These are phyloP conservation scores for Ziziphus jujuba DNA, from an alignment of 306 rosid genomes.

Conservation along the genomic window DNA sequence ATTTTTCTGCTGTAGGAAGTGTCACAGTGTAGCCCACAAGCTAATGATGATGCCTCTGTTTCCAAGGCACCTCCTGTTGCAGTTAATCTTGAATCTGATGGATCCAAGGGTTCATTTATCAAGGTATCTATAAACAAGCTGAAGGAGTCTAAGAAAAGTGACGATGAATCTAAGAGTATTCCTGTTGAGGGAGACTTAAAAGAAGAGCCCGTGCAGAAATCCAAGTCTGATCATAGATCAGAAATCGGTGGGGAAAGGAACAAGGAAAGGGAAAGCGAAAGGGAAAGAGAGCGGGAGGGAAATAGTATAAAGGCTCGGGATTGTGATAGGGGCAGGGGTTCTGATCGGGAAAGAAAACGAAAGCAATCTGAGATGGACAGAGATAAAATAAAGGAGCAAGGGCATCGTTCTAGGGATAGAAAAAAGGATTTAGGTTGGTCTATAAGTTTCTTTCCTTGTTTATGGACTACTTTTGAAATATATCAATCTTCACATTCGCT, in stretches of 20 bases:
- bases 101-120: conserved; percentile 45
- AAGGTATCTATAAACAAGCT: conserved; percentile 57
- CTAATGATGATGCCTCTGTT: conserved; percentile 35
- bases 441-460: background rate
- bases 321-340: conserved; percentile 85
- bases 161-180: conserved; percentile 61
- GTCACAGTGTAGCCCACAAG: conserved; percentile 54
- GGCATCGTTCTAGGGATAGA: conserved; percentile 77
- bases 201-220: conserved; percentile 54
- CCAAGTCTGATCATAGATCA: conserved; percentile 58
- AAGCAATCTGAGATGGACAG: conserved; percentile 75
- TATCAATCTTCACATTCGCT: background rate
- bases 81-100: conserved; percentile 43
- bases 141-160: conserved; percentile 59
- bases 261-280: conserved; percentile 49
- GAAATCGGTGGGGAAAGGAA: conserved; percentile 56
- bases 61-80: conserved; percentile 44
- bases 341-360: conserved; percentile 76
- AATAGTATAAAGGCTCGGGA: conserved; percentile 66
- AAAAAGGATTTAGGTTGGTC: conserved; percentile 68
- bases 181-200: conserved; percentile 52
- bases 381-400: conserved; percentile 56
- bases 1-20: conserved; percentile 52
- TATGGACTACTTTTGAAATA: background rate
- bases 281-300: conserved; percentile 47